Evolutionary conservation across 164 flowering plant species (phyloP).

Genomic region (Nelumbo lutea): DNA sequence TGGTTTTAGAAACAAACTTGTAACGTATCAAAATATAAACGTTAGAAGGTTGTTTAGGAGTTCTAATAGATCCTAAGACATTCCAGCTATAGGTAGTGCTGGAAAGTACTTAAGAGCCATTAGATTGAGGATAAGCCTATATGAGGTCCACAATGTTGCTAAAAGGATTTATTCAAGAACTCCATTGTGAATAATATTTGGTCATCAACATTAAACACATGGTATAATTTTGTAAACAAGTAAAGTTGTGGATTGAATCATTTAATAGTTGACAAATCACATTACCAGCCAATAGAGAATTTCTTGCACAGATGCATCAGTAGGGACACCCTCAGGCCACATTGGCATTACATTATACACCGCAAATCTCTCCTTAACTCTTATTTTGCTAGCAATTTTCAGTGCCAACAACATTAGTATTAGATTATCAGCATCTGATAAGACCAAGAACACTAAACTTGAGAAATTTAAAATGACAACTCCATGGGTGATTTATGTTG

Average conservation of each 20-base stretch:
- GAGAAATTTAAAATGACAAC: neutral
- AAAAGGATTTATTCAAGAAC: too few relatives aligned
- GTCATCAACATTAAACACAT: too few relatives aligned
- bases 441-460: conserved; percentile 6
- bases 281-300: conserved; percentile 86
- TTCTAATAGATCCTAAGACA: too few relatives aligned
- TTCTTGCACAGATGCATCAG: conserved; percentile 60
- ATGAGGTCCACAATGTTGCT: too few relatives aligned
- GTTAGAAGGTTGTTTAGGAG: too few relatives aligned
- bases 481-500: too few relatives aligned
- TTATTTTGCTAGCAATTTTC: conserved; percentile 73
- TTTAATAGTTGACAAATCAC: neutral
- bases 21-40: too few relatives aligned
- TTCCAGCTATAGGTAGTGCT: too few relatives aligned
- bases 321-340: conserved; percentile 90
- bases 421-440: conserved; percentile 74
- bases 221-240: neutral
- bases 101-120: too few relatives aligned
- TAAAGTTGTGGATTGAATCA: neutral
- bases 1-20: too few relatives aligned
- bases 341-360: conserved; percentile 73
- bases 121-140: too few relatives aligned
- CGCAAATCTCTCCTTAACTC: conserved; percentile 77
- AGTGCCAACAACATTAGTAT: conserved; percentile 84
- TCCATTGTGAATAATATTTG: too few relatives aligned